phyloP scores from a whole-genome alignment of 192 early-diverging fungal species.

The Podochytrium sp. region DNA sequence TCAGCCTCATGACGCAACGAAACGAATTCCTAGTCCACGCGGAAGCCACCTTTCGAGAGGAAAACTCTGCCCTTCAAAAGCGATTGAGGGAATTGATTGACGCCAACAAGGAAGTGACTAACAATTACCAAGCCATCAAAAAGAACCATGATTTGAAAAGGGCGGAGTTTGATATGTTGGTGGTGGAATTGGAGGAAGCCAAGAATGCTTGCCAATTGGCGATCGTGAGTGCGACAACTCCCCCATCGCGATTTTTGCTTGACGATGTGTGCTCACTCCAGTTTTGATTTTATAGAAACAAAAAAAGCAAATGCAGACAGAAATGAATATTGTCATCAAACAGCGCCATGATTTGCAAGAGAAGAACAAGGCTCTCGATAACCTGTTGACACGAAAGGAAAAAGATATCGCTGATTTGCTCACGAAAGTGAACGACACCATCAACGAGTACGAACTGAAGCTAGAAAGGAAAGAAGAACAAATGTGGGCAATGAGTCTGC shows the following conservation, averaged over 20 bases:
- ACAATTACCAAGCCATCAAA: constrained; percentile 59
- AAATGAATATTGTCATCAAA: constrained; percentile 43
- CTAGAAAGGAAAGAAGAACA: constrained; percentile 63
- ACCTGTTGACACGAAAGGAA: constrained; percentile 51
- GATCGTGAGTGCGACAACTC: constrained; percentile 36
- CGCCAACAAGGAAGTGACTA: constrained; percentile 56
- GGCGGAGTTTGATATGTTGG: constrained; percentile 54
- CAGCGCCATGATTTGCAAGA: constrained; percentile 54
- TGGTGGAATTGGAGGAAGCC: constrained; percentile 59
- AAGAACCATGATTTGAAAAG: constrained; percentile 60
- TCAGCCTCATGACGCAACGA: constrained; percentile 44
- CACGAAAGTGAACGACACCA: constrained; percentile 60
- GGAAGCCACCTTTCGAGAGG: constrained; percentile 48
- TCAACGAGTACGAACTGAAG: constrained; percentile 58
- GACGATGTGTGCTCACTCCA: background rate
- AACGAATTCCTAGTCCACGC: constrained; percentile 45
- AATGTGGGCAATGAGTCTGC: constrained; percentile 62
- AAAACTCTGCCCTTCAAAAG: constrained; percentile 56
- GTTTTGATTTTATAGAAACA: constrained; percentile 42
- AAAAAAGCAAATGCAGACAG: constrained; percentile 52
- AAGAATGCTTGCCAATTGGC: constrained; percentile 59
- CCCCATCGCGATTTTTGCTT: background rate
- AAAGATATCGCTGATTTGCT: constrained; percentile 59
- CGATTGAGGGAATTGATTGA: constrained; percentile 59
- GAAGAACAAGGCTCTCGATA: constrained; percentile 49